Base-by-base conservation (phyloP, 176 grass and related monocot genomes). In the Hordeum marinum region DNA sequence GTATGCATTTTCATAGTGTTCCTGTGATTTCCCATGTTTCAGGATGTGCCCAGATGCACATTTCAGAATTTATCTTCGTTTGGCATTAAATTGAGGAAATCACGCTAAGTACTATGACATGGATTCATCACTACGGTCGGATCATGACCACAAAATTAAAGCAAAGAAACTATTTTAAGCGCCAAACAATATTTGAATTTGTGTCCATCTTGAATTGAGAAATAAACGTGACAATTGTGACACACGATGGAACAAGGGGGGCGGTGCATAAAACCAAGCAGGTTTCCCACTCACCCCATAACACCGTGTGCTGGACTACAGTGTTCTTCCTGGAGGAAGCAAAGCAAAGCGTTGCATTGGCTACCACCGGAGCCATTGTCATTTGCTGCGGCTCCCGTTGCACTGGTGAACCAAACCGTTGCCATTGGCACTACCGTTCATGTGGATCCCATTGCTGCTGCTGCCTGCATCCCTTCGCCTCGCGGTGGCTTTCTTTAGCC, bases 301-400 rank as follows among this genome's bases (percentile, higher is more conserved):
- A 78, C 74, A 67, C 77, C 7, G 75, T n/a, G 86, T 70, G 83
- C 87, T 82, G 79, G 69, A 69, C 78, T 82, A 78, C 48, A 66
- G 40, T 18, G 64, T 81, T 73, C 66, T 87, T 85, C 78, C 69
- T 77, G 76, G 77, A 48, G 42, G 79, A 81, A 81, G 8, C 27
- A 81, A 69, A 70, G 50, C 41, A 79, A 80, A 75, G 79, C 27
- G 52, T 78, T 81, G 42, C 72, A 82, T 80, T 17, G 74, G 26
- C 58, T 39, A 68, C 39, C 58, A 79, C 40, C 41, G 58, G 57
- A 84, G 43, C 43, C 43, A 82, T 60, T 43, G 68, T 89, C 89
- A 91, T 82, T 92, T 92, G 78, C 45, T 62, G 76, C 85, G 86
- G 65, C 87, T 94, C 57, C 94, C 90, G 0, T 94, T 97, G 61